Conservation (phyloP, 2,329 filamentous ascomycete species). For the Thielaviopsis euricoi region DNA sequence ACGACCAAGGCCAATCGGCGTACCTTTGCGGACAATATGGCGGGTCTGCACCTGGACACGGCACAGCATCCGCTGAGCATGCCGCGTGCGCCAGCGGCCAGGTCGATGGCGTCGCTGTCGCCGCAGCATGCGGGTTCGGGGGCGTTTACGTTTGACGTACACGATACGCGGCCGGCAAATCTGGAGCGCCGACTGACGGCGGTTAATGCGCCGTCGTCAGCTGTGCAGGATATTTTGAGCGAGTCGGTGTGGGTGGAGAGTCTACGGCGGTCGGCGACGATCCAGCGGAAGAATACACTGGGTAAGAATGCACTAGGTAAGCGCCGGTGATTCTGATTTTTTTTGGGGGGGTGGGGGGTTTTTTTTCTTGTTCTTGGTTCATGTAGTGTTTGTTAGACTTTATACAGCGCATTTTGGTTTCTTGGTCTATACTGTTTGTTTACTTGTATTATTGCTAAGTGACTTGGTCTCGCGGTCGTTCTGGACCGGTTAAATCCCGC, state of each 20-base stretch:
- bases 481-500: too few species aligned
- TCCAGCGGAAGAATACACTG: constrained; percentile 20
- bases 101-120: constrained; percentile 21
- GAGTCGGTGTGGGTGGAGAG: constrained; percentile 89
- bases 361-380: not conserved
- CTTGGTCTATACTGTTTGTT: not conserved
- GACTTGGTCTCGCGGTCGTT: too few species aligned
- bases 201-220: constrained; percentile 8
- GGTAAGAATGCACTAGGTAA: not conserved
- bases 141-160: constrained; percentile 42
- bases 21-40: constrained; percentile 23
- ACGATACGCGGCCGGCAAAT: constrained; percentile 23
- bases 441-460: too few species aligned
- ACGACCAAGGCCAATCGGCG: constrained; percentile 20
- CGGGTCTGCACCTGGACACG: constrained; percentile 20
- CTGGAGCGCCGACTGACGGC: constrained; percentile 9
- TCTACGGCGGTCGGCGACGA: constrained; percentile 74
- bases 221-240: constrained; percentile 66
- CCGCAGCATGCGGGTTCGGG: constrained; percentile 27
- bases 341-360: too few species aligned
- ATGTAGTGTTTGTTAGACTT: not conserved
- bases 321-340: constrained; percentile 1
- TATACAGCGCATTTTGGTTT: not conserved
- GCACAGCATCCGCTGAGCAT: constrained; percentile 36
- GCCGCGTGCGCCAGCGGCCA: constrained; percentile 25